phyloP scores from a whole-genome alignment of 768 basidiomycete genomes.

The Candolleomyces eurysporus region DNA sequence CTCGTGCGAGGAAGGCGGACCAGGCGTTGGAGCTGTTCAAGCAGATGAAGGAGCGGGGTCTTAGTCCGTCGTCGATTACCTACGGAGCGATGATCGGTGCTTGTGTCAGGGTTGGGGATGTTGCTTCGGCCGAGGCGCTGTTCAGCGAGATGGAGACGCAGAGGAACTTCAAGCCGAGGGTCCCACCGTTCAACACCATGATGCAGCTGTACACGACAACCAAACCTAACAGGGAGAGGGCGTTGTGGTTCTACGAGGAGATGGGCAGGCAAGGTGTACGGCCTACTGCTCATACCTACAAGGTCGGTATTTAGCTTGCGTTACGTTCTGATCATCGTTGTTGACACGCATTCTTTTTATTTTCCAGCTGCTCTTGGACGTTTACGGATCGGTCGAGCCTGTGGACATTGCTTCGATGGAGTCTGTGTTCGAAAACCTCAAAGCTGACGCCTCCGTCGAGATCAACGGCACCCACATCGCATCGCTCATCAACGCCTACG shows the following conservation, averaged over 20 bases:
- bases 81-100: conserved; percentile 94
- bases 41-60: conserved; percentile 67
- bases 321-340: no score
- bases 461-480: conserved; percentile 60
- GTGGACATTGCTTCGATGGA: conserved; percentile 74
- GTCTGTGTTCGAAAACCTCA: conserved; percentile 59
- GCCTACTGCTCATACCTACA: conserved; percentile 93
- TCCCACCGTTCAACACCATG: conserved; percentile 98
- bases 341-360: neutral
- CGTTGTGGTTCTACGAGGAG: conserved; percentile 71
- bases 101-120: conserved; percentile 91
- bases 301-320: conserved; percentile 44
- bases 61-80: conserved; percentile 80
- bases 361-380: conserved; percentile 78
- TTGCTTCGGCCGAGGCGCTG: conserved; percentile 71
- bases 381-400: conserved; percentile 84
- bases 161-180: conserved; percentile 77
- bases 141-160: conserved; percentile 82
- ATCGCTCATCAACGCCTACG: conserved; percentile 85
- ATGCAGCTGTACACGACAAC: conserved; percentile 94
- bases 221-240: conserved; percentile 80
- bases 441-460: conserved; percentile 41
- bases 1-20: conserved; percentile 92
- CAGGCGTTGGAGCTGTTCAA: conserved; percentile 84
- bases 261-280: conserved; percentile 58